Base-by-base conservation (phyloP, 805 yeast genomes). In the Yarrowia porcina region DNA sequence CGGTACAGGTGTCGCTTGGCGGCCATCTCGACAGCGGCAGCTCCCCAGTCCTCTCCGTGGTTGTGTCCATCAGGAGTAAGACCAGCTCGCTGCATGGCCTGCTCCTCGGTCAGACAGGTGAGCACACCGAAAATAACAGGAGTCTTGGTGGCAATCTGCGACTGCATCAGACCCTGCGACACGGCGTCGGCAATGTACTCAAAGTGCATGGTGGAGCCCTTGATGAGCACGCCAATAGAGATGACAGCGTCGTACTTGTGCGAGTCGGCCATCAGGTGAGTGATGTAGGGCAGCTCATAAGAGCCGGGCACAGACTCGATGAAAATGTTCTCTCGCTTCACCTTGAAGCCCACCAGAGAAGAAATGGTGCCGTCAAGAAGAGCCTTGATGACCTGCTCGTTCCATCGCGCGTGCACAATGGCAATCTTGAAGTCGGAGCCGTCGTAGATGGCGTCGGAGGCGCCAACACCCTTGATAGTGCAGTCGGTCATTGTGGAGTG, bases 1-100 rank as follows among this genome's bases (percentile, higher is more conserved):
- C 15, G 56, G 56, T 49, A 49, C 3, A 49, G 56, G 30, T 49
- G 39, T 49, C 56, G 56, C 70, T 76, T 76, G 65, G 65, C 52
- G 13, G 75, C 87, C 98, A 94, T 93, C 78, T 93, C 99, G 27
- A 94, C 97, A 15, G 99, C 99, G 62, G 97, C 97, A 35, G 96
- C 92, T 68, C 96, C 99, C 99, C 99, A 93, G 75, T 94, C 99
- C 71, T 83, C 90, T 67, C 99, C 99, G 72, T 94, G 99, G 79
- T 93, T 93, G 75, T 94, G 98, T 68, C 85, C 85, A 64, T 88
- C 90, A 30, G 76, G 76, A 39, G 80, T 74, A 66, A 93, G 77
- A 25, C 98, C 99, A 12, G 98, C 96, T 76, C 99, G 86, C 20
- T 86, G 85, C 68, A 87, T 82, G 13, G 98, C 99, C 78, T 94